Evolutionary conservation across 345 rosid species (phyloP).

Genomic region (Populus euphratica): DNA sequence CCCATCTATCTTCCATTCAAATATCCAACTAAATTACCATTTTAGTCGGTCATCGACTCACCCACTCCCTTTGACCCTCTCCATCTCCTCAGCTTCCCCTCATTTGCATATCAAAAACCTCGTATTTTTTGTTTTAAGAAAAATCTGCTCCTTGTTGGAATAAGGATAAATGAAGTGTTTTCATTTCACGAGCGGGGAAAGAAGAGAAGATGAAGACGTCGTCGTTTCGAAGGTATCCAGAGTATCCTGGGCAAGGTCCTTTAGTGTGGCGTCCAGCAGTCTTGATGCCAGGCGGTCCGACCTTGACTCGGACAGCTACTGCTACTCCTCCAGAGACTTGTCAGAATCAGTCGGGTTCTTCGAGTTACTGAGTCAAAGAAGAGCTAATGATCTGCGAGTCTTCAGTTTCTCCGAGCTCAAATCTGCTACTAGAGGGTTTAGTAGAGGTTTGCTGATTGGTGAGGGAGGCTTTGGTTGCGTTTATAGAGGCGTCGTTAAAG

Average conservation of each 20-base stretch:
- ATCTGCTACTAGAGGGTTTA: slow-evolving; percentile 78
- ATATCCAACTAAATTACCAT: neutral
- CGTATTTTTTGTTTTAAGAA: too few species aligned
- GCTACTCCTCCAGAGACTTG: slow-evolving; percentile 54
- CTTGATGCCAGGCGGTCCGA: slow-evolving; percentile 80
- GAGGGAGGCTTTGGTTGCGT: slow-evolving; percentile 98
- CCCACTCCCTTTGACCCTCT: neutral
- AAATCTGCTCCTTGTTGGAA: too few species aligned
- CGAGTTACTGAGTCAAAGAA: slow-evolving; percentile 55
- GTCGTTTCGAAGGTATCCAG: slow-evolving; percentile 53
- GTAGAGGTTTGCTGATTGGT: slow-evolving; percentile 66
- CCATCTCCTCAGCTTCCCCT: neutral
- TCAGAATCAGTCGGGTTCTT: slow-evolving; percentile 47
- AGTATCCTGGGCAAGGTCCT: slow-evolving; percentile 83
- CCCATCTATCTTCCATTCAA: neutral
- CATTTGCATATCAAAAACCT: neutral
- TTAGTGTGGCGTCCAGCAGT: slow-evolving; percentile 79
- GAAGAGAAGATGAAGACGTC: slow-evolving; percentile 37
- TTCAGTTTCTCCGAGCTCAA: slow-evolving; percentile 76
- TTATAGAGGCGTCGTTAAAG: slow-evolving; percentile 60
- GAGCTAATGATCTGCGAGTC: slow-evolving; percentile 71
- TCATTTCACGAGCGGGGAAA: slow-evolving; percentile 78
- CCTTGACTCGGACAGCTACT: slow-evolving; percentile 57
- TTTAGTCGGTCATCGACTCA: neutral
- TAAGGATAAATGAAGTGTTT: slow-evolving; percentile 71